Evolutionary conservation across 352 stramenopile genomes (phyloP), one percentile per base, ranked within the genome.

Genomic region (Phytophthora podocarpi): DNA sequence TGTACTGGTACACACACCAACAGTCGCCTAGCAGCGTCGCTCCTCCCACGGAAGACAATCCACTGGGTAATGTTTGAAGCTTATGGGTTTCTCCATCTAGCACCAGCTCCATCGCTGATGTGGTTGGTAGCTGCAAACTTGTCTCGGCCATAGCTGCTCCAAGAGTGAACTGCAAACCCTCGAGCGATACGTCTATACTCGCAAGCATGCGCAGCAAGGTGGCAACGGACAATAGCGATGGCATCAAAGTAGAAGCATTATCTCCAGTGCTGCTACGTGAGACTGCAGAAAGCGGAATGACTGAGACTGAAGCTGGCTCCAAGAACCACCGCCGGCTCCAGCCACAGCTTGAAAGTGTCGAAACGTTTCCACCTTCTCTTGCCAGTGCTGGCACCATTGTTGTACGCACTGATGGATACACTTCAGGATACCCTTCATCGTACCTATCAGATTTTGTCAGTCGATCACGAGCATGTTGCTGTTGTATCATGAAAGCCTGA

Each of bases 321-420:
- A 56, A n/a, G n/a, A 56, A 56, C 32, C 34, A 56, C 4, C 48
- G 48, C 1, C 24, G 12, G 16, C 10, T 46, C 48, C 48, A 56
- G 3, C 6, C 32, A 35, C 32, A 13, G 11, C 34, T 46, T 13
- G 28, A 18, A 6, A 8, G 10, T 32, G n/a, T 24, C 10, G 4
- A 11, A 15, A 41, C 31, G 28, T 7, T 30, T 11, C n/a, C 6
- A 30, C 2, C 10, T 23, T 10, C 15, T 11, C 16, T 41, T 24
- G 4, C 35, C 6, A 20, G 15, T 16, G 1, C 13, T 4, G 35
- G 21, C 18, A 24, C 35, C 35, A 2, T 10, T 12, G 35, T 1
- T 5, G n/a, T n/a, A n/a, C n/a, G n/a, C n/a, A n/a, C n/a, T n/a
- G n/a, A n/a, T n/a, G n/a, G n/a, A n/a, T n/a, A n/a, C n/a, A n/a